These are phyloP conservation scores for Apiotrichum mycotoxinovorans DNA, from an alignment of 1,284 basidiomycete genomes.

Conservation along the genomic window DNA sequence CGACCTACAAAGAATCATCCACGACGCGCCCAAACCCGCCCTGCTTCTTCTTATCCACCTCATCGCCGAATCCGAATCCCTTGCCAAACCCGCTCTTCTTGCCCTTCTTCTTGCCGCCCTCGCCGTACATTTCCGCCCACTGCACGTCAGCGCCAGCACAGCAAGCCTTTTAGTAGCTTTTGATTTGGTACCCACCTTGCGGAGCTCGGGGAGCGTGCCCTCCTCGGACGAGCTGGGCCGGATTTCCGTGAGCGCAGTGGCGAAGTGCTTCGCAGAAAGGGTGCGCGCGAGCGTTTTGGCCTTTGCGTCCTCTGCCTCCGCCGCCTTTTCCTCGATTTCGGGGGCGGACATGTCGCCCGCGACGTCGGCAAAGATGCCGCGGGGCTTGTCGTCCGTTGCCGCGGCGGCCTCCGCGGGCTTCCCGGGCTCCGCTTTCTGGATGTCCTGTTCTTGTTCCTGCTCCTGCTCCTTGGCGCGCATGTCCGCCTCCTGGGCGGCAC, in stretches of 20 bases:
- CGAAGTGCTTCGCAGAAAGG: conserved; percentile 60
- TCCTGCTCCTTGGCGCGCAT: not conserved
- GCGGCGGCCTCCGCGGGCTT: no score
- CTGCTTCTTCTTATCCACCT: conserved; percentile 11
- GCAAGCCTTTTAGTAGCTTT: not conserved
- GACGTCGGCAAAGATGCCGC: not conserved
- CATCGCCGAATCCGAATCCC: conserved; percentile 50
- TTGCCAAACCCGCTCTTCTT: conserved; percentile 50
- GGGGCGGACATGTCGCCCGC: not conserved
- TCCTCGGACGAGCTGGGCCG: conserved; percentile 79
- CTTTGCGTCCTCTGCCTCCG: not conserved
- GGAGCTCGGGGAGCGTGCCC: conserved; percentile 71
- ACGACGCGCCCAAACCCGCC: conserved; percentile 10
- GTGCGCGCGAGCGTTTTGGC: conserved; percentile 10
- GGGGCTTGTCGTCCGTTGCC: not conserved
- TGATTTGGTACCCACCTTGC: conserved; percentile 40
- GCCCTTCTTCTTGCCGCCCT: conserved; percentile 51
- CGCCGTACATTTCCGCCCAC: conserved; percentile 90
- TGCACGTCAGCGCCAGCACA: not conserved
- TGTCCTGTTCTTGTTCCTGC: not conserved
- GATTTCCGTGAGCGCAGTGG: conserved; percentile 76
- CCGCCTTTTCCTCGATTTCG: not conserved
- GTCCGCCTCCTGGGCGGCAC: conserved; percentile 5
- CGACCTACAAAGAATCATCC: not conserved
- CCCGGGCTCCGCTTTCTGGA: not conserved